These are phyloP conservation scores for Brassica nigra DNA, from an alignment of 345 rosid genomes.

Conservation along the genomic window DNA sequence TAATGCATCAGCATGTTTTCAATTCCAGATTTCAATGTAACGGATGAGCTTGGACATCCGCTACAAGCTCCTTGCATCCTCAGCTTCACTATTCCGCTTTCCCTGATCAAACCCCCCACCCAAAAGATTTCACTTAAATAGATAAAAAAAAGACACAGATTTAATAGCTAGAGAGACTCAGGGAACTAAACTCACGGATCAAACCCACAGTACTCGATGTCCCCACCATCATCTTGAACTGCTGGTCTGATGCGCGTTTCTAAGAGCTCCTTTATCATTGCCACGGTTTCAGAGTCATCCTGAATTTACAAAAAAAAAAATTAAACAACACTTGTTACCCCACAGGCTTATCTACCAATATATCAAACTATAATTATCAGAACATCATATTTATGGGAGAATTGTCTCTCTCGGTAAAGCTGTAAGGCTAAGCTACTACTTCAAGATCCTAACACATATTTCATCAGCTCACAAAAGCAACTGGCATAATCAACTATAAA, in stretches of 20 bases:
- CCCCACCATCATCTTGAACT: slow-evolving; percentile 98
- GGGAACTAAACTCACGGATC: slow-evolving; percentile 61
- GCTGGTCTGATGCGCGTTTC: slow-evolving; percentile 97
- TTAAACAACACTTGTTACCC: background rate
- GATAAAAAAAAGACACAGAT: background rate
- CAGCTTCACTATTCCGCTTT: slow-evolving; percentile 85
- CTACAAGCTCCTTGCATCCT: slow-evolving; percentile 99
- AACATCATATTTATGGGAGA: background rate
- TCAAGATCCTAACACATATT: slow-evolving; percentile 1
- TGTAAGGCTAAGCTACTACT: background rate
- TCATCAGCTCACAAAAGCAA: background rate
- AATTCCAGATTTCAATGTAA: slow-evolving; percentile 96
- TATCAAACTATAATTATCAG: background rate
- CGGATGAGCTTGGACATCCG: slow-evolving; percentile 97
- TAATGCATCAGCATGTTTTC: slow-evolving; percentile 99
- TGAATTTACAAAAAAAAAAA: slow-evolving; percentile 22
- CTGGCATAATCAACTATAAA: background rate
- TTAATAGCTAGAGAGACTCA: background rate
- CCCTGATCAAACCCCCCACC: slow-evolving; percentile 48
- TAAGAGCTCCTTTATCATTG: slow-evolving; percentile 92
- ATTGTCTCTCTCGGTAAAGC: background rate
- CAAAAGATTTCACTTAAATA: background rate
- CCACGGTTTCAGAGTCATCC: slow-evolving; percentile 97
- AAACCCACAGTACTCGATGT: slow-evolving; percentile 86
- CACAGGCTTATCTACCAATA: background rate